A percentile compares a stretch with the other conserved stretches of the same genome.
phyloP scores from a whole-genome alignment of 2,329 filamentous ascomycete genomes.

The Uncinocarpus reesii region DNA sequence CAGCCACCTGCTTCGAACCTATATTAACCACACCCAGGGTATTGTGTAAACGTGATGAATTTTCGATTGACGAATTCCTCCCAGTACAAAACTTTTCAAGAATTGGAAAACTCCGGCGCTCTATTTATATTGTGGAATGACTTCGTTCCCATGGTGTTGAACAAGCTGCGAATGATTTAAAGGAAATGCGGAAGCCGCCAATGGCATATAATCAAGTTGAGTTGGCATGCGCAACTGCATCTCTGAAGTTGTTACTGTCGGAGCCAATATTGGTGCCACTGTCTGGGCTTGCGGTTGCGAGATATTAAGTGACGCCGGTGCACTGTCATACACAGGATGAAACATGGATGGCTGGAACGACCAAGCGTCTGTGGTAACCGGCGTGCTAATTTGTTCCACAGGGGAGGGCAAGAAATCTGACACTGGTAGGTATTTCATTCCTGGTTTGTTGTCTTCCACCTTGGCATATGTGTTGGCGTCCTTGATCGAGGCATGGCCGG shows the following conservation, averaged over 20 bases:
- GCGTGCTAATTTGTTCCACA: slow-evolving; percentile 1
- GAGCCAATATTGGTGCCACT: background rate
- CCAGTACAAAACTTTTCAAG: slow-evolving; percentile 3
- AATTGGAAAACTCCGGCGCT: background rate
- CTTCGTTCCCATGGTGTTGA: background rate
- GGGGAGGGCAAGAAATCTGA: slow-evolving; percentile 5
- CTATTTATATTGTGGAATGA: slow-evolving; percentile 7
- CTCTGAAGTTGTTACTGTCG: background rate
- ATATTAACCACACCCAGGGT: background rate
- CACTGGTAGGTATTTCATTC: slow-evolving; percentile 1
- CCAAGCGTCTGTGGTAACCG: slow-evolving; percentile 8
- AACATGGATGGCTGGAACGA: slow-evolving; percentile 1
- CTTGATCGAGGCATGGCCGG: background rate
- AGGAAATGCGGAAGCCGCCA: slow-evolving; percentile 4
- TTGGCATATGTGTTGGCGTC: background rate
- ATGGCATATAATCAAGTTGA: slow-evolving; percentile 7
- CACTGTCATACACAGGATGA: slow-evolving; percentile 1
- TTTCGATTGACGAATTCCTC: slow-evolving; percentile 9
- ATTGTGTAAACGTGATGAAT: slow-evolving; percentile 3
- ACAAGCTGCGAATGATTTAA: slow-evolving; percentile 6
- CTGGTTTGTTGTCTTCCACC: slow-evolving; percentile 1
- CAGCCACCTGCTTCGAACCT: slow-evolving; percentile 7
- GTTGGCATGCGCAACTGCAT: slow-evolving; percentile 4
- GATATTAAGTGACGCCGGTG: background rate
- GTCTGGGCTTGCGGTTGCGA: slow-evolving; percentile 1